Percentiles rank a stretch among this genome's conserved stretches.
phyloP scores from a whole-genome alignment of 768 basidiomycete genomes.

The Amylocystis lapponica region DNA sequence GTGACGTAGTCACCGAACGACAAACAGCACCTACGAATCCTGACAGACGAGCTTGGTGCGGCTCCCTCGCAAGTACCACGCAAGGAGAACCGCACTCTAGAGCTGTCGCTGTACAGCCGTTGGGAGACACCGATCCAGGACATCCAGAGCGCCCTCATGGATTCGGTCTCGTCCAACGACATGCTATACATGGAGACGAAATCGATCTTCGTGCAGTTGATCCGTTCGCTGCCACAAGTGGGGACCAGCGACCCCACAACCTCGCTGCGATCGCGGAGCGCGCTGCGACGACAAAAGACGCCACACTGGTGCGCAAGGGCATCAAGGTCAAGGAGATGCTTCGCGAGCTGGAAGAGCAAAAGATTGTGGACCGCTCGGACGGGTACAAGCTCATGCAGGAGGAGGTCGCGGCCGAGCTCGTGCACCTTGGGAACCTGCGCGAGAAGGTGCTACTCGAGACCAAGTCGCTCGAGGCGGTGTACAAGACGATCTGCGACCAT shows the following conservation, averaged over 20 bases:
- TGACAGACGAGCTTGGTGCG: conserved; percentile 92
- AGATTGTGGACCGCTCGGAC: conserved; percentile 76
- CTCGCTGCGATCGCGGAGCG: conserved; percentile 85
- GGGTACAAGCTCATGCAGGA: conserved; percentile 96
- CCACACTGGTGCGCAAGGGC: conserved; percentile 89
- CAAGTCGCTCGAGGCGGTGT: conserved; percentile 90
- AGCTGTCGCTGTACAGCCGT: conserved; percentile 88
- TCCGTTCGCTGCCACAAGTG: conserved; percentile 86
- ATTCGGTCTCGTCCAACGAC: conserved; percentile 94
- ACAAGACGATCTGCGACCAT: conserved; percentile 99
- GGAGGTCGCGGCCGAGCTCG: conserved; percentile 91
- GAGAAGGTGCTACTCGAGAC: conserved; percentile 95
- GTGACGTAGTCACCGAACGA: conserved; percentile 83
- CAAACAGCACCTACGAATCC: conserved; percentile 93
- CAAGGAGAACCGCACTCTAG: conserved; percentile 94
- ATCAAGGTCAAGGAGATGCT: conserved; percentile 99
- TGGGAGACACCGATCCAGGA: conserved; percentile 99
- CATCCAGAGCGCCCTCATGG: conserved; percentile 93
- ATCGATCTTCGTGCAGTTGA: conserved; percentile 96
- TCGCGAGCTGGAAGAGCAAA: conserved; percentile 87
- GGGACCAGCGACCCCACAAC: conserved; percentile 86
- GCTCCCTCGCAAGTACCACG: conserved; percentile 95
- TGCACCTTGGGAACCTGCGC: conserved; percentile 91
- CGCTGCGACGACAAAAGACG: conserved; percentile 96
- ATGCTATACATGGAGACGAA: conserved; percentile 99